Percentiles rank a stretch among this genome's conserved stretches.
phyloP scores from a whole-genome alignment of 225 moss, liverwort and hornwort genomes.

The Rhytidiadelphus loreus region DNA sequence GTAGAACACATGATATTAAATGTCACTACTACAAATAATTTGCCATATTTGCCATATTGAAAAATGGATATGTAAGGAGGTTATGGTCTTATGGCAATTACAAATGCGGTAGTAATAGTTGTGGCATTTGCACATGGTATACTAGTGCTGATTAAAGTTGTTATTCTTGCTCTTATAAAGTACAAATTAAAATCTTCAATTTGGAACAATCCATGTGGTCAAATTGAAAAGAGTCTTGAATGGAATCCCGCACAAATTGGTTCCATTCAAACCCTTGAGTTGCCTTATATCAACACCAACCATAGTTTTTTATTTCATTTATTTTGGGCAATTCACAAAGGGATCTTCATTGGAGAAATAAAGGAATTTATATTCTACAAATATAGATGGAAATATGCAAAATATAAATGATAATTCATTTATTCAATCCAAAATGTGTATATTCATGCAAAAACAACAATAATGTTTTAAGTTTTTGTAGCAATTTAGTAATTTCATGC shows the following conservation, averaged over 20 bases:
- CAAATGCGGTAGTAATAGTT: not conserved
- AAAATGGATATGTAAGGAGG: too few relatives aligned
- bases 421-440: not conserved
- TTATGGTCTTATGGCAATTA: not conserved
- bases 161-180: not conserved
- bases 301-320: not conserved
- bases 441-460: not conserved
- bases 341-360: accelerated
- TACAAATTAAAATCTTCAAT: not conserved
- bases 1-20: not conserved
- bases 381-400: not conserved
- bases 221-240: not conserved
- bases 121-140: not conserved
- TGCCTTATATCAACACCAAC: not conserved
- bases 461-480: accelerated
- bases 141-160: too few relatives aligned
- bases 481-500: not conserved
- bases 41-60: not conserved
- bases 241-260: accelerated
- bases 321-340: not conserved
- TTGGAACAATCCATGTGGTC: not conserved
- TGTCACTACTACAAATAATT: too few relatives aligned
- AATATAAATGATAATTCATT: not conserved
- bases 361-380: not conserved
- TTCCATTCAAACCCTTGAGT: accelerated